Evolutionary conservation across 202 grass and related monocot species (phyloP), one percentile per base, ranked within the genome.

Genomic region (Hordeum pubiflorum): DNA sequence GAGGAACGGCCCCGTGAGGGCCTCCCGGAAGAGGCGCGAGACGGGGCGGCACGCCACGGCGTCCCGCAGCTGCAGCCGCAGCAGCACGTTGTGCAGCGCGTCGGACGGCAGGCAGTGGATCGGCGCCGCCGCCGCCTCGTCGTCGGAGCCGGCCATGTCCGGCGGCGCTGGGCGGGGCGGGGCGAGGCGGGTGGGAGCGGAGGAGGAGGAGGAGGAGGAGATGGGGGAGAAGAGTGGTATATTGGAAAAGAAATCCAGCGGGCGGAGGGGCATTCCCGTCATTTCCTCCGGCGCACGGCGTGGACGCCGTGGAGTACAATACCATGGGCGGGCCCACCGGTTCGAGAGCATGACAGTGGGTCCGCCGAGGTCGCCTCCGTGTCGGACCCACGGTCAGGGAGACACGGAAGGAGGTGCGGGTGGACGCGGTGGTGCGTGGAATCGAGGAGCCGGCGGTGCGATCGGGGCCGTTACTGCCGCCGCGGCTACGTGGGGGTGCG

Each of bases 31-130:
- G 85, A 86, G 72, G 72, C 87, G 91, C 2, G 84, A 97, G 40
- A 94, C 91, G 18, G 70, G 82, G 68, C 91, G 91, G 80, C 87
- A 97, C n/a, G 69, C 48, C 6, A 97, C 82, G n/a, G 88, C 94
- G 76, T 97, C 87, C 37, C 83, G 87, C 2, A 97, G 79, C 2
- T 83, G 58, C 13, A 97, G 88, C 34, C 95, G 95, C 43, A 90
- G 88, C 15, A 97, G 79, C n/a, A 97, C 83, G 86, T 94, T 94
- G 74, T 81, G 88, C 63, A 97, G 90, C 21, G 90, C 90, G 88
- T 97, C 95, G 1, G 86, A 69, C 0, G 95, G 92, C 6, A 97
- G 95, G 73, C 80, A 67, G 61, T 93, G 77, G 82, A 98, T 98
- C 31, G 92, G 92, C 34, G 87, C 27, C 17, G 27, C 58, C 41